Base-by-base conservation (phyloP, 192 early-diverging fungal species). In the Gonapodya prolifera region DNA sequence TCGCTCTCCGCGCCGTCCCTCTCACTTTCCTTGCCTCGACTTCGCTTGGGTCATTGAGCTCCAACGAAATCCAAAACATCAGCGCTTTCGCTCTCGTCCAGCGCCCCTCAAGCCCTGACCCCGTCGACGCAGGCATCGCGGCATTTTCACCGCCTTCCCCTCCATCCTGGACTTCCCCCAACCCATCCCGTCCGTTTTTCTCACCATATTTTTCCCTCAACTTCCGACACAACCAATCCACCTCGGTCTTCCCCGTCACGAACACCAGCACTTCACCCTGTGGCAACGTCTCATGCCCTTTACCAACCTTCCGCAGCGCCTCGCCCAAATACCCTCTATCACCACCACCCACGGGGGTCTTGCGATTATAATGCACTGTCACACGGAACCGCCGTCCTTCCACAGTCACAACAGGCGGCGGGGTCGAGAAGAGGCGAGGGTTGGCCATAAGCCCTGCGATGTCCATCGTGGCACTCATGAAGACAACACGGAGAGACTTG, bases 381-480 rank as follows among this genome's bases (percentile, higher is more conserved):
- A 95, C 90, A 83, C 94, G 91, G 83, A 89, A 94, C 86, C 97
- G 96, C 77, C 96, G 87, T 0, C 95, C 93, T 79, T 96, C 93
- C 1, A 98, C 94, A 61, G 91, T 94, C 2, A 98, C 89, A 0
- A 98, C 92, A 1, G 95, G 96, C 31, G 95, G 96, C 30, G 85
- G 80, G 0, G 61, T 69, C 0, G 69, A 73, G 81, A 98, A 98
- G 30, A 99, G 85, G 1, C 87, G 83, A 33, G 82, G 82, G 83
- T 98, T 98, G n/a, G n/a, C n/a, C n/a, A n/a, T n/a, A n/a, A n/a
- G n/a, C 76, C 86, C 84, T 34, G 92, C 94, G 82, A 99, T 98
- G 82, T 99, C 98, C 77, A 99, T 84, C 0, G 98, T 99, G 69
- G 98, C 98, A 75, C 92, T 93, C 98, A 99, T 99, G 78, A 99